A percentile compares a stretch with the other conserved stretches of the same genome.
These are phyloP conservation scores for Exophiala viscosa DNA, from an alignment of 2,329 filamentous ascomycete genomes.

Conservation along the genomic window DNA sequence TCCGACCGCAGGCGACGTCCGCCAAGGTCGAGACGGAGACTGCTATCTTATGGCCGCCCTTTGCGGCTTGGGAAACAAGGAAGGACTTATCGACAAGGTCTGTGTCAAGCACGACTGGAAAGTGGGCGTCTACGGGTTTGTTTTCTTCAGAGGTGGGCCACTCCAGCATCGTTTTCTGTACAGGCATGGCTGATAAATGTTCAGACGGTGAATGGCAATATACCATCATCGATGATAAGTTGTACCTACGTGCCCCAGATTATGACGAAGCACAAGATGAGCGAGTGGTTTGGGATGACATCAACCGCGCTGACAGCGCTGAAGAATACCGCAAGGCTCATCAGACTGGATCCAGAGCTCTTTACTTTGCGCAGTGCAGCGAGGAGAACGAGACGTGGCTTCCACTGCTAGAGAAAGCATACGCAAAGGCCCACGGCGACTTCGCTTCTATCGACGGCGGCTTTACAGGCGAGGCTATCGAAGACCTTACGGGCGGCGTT, in stretches of 20 bases:
- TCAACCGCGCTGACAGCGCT: slow-evolving; percentile 66
- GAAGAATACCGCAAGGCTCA: slow-evolving; percentile 66
- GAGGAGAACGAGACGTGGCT: slow-evolving; percentile 80
- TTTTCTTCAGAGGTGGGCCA: slow-evolving; percentile 64
- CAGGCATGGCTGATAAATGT: slow-evolving; percentile 4
- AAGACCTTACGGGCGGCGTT: slow-evolving; percentile 55
- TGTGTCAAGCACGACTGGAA: slow-evolving; percentile 70
- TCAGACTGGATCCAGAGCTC: slow-evolving; percentile 70
- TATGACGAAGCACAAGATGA: slow-evolving; percentile 77
- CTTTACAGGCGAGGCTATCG: slow-evolving; percentile 62
- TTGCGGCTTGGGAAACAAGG: slow-evolving; percentile 71
- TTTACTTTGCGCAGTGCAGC: slow-evolving; percentile 74
- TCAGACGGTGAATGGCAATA: slow-evolving; percentile 85
- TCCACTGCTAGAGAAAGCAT: slow-evolving; percentile 75
- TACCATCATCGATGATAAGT: slow-evolving; percentile 85
- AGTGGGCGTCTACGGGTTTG: slow-evolving; percentile 79
- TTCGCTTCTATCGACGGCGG: slow-evolving; percentile 72
- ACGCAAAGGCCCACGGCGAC: slow-evolving; percentile 79
- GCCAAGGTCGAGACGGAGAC: slow-evolving; percentile 73
- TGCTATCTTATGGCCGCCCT: slow-evolving; percentile 84
- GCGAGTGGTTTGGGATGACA: slow-evolving; percentile 68
- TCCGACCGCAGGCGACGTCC: slow-evolving; percentile 71
- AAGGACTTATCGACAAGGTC: slow-evolving; percentile 65
- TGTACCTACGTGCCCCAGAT: slow-evolving; percentile 76
- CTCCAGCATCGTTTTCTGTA: not conserved